Evolutionary conservation across 257 asterid genomes (phyloP), one percentile per base, ranked within the genome.

Genomic region (Fraxinus excelsior): DNA sequence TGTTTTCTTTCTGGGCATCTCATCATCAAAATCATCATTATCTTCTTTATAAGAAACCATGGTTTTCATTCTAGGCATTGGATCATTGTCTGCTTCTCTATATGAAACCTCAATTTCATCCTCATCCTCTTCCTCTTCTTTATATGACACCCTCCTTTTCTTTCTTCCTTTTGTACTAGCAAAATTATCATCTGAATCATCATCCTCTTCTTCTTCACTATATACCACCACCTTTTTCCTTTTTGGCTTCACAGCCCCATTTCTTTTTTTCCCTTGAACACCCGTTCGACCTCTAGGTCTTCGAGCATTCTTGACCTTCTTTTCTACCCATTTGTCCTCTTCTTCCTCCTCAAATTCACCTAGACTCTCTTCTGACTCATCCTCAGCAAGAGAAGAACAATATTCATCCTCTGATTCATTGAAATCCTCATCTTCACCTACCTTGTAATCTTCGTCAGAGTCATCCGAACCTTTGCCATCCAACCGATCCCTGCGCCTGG

Each of bases 401-500:
- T 87, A 87, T 72, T 86, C 98, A 67, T 87, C 94, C 72, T 87
- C 97, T 10, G 96, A 89, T 74, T 83, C 90, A 26, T 81, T 73
- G 75, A 86, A n/a, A 42, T 72, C 89, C 81, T 91, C 96, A 60
- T 86, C 96, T 72, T 90, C 92, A 77, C 79, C 81, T 68, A 85
- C 91, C 74, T 64, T 78, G 82, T 90, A 94, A 83, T 94, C 97
- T 86, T 90, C 96, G 67, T 92, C 97, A 1, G 97, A 92, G 46
- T 85, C 92, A 76, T 90, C 93, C 0, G 86, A 85, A 56, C 76
- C 79, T 35, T 44, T 75, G 66, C 74, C 81, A 64, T 76, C 80
- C 56, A 80, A 67, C 67, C 66, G 76, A 44, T 70, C 87, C 76
- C 74, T 85, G 76, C 80, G 77, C 83, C 88, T 80, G 19, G 84